Conservation (phyloP, 208 protist genomes). For the Crithidia bombi region DNA sequence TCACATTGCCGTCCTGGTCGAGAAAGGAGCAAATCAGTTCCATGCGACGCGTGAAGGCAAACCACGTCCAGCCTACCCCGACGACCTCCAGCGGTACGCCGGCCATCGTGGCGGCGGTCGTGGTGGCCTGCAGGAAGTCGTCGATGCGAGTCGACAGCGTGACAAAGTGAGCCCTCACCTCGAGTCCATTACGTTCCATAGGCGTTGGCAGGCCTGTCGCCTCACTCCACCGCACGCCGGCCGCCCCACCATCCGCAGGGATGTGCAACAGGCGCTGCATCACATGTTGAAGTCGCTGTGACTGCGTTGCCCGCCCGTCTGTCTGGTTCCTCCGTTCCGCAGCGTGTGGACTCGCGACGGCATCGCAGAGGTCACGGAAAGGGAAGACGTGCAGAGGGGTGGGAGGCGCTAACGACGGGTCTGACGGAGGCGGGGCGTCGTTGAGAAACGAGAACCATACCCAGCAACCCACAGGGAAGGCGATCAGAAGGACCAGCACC, state of each 20-base stretch:
- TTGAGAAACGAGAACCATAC: neutral
- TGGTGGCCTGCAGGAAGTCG: neutral
- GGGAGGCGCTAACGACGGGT: neutral
- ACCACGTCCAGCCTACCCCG: conserved; percentile 13
- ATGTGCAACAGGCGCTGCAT: neutral
- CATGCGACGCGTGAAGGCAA: conserved; percentile 10
- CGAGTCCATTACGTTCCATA: neutral
- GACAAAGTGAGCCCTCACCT: conserved; percentile 1
- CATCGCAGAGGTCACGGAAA: conserved; percentile 19
- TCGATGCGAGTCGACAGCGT: conserved; percentile 8
- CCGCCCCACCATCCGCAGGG: conserved; percentile 4
- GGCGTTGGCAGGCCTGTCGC: conserved; percentile 7
- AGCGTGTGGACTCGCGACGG: neutral
- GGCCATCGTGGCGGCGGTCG: conserved; percentile 20
- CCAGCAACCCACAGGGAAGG: neutral
- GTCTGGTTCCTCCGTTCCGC: neutral
- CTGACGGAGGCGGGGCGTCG: neutral
- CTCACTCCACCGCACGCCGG: conserved; percentile 7
- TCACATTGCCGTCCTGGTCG: neutral
- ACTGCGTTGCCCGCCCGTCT: neutral
- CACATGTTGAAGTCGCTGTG: neutral
- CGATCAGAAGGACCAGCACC: neutral
- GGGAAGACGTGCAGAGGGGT: neutral
- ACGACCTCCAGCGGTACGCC: conserved; percentile 12
- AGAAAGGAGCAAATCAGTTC: conserved; percentile 1